Base-by-base conservation (phyloP, 2,329 filamentous ascomycete species). In the Aspergillus chevalieri region DNA sequence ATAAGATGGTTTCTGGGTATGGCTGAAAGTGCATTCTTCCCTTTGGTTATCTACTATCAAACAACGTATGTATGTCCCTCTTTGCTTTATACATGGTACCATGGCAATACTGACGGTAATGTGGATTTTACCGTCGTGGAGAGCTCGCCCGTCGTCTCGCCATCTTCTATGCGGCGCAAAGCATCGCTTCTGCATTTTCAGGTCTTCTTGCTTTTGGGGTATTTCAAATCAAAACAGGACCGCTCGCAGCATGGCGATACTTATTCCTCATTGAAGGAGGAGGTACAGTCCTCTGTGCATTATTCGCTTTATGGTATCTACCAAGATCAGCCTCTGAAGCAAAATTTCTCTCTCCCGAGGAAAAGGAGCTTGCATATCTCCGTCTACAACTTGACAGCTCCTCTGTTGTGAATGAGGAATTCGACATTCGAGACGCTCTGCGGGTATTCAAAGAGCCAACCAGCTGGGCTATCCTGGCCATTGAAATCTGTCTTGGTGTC, bases 251-350 rank as follows among this genome's bases (percentile, higher is more conserved):
- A 45, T 76, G 73, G 73, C 68, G 74, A 49, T 69, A 74, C 34
- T 67, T 77, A 1, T 76, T 77, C 51, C 58, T 77, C 43, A 68
- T 75, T 8, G 73, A 77, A 53, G 74, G 73, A 0, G 45, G 53
- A 1, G 57, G 69, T 7, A 77, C 74, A 1, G 51, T 73, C 0
- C 12, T 66, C 10, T 60, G 73, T 10, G 71, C 67, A 0, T n/a
- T 71, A 4, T 56, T 70, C 1, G 66, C 70, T 1, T 65, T 70
- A 44, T 59, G 69, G 50, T 70, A 69, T 56, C 61, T 76, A 0
- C 72, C 73, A 0, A 51, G 57, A 2, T 67, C 65, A 1, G 70
- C 71, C 0, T 59, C 64, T 0, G 64, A 64, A 3, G 70, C 72
- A 2, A 67, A 62, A 51, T 76, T 74, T 54, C 57, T 76, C 10